Evolutionary conservation across 2,329 filamentous ascomycete species (phyloP), one percentile per base, ranked within the genome.

Genomic region (Orbilia oligospora): DNA sequence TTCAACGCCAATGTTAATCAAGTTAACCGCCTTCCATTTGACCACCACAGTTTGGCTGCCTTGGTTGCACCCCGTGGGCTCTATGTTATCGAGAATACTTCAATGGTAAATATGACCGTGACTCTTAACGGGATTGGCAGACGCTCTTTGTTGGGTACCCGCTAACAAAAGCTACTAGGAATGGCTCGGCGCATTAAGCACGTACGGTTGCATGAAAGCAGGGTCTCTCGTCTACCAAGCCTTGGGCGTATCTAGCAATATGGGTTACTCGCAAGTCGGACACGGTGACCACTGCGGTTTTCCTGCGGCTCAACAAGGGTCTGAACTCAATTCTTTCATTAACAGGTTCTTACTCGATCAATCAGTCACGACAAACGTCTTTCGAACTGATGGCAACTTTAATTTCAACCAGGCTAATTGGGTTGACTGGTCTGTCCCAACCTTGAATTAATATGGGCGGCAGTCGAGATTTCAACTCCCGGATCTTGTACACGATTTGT

Each of bases 1-100:
- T 88, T 91, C 83, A 86, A 90, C 83, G 76, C 83, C 4, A 89
- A 88, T 83, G 86, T 86, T 63, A 85, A 84, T 77, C 84, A 85
- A 79, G 86, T 87, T 20, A 84, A 81, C 65, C 84, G 83, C 20
- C 84, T 89, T 44, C 88, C 88, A 69, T 86, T 87, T 80, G 88
- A 90, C 82, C 88, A 90, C 83, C 88, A 90, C 83, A 84, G 88
- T 82, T 85, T 90, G 18, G 88, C 88, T 10, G 88, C 86, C 30
- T 84, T 90, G 77, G 85, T 89, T 46, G 88, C 88, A 1, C 88
- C 88, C 33, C 86, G 88, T 44, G 88, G 88, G 3, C 84, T 90
- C 53, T 84, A 87, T 63, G 86, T 87, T 33, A 87, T 88, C 55
- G 88, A 90, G 84, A 90, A 89, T 82, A 87, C 88, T 81, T 87